Evolutionary conservation across 2,329 filamentous ascomycete genomes (phyloP).

Genomic region (Scedosporium aurantiacum): DNA sequence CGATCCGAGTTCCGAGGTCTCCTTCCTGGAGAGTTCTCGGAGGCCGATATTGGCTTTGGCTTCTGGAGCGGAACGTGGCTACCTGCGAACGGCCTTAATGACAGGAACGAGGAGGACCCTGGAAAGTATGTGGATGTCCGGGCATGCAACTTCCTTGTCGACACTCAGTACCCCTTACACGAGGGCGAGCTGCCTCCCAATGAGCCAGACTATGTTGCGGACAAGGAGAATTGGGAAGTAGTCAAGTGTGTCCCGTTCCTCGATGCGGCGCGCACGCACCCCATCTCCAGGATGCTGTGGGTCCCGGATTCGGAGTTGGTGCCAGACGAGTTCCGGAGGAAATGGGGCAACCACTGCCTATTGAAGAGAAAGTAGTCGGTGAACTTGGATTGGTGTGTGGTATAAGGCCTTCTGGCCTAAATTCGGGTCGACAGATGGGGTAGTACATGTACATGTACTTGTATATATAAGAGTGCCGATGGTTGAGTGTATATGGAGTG

Average conservation of each 20-base stretch:
- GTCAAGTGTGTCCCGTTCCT: slow-evolving; percentile 70
- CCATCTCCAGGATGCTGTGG: slow-evolving; percentile 71
- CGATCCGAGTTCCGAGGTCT: slow-evolving; percentile 83
- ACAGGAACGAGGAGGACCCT: slow-evolving; percentile 75
- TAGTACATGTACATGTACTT: background rate
- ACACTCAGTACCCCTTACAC: slow-evolving; percentile 64
- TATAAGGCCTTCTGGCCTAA: too few relatives aligned
- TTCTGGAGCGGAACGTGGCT: slow-evolving; percentile 78
- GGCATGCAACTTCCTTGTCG: slow-evolving; percentile 73
- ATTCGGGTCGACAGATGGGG: too few relatives aligned
- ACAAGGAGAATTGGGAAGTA: slow-evolving; percentile 65
- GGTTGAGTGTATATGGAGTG: background rate
- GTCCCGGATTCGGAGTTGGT: slow-evolving; percentile 61
- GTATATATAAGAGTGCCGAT: background rate
- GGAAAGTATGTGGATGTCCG: slow-evolving; percentile 74
- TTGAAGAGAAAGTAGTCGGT: slow-evolving; percentile 44
- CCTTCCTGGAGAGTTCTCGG: slow-evolving; percentile 80
- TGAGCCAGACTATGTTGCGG: slow-evolving; percentile 71
- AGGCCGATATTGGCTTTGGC: slow-evolving; percentile 57
- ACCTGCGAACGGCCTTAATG: slow-evolving; percentile 77
- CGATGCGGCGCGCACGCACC: slow-evolving; percentile 62
- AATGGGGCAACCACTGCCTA: slow-evolving; percentile 85
- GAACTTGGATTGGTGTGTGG: too few relatives aligned
- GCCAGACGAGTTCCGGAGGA: slow-evolving; percentile 57
- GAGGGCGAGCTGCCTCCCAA: slow-evolving; percentile 41